Conservation (phyloP, 306 rosid species). For the Dalbergia cochinchinensis region DNA sequence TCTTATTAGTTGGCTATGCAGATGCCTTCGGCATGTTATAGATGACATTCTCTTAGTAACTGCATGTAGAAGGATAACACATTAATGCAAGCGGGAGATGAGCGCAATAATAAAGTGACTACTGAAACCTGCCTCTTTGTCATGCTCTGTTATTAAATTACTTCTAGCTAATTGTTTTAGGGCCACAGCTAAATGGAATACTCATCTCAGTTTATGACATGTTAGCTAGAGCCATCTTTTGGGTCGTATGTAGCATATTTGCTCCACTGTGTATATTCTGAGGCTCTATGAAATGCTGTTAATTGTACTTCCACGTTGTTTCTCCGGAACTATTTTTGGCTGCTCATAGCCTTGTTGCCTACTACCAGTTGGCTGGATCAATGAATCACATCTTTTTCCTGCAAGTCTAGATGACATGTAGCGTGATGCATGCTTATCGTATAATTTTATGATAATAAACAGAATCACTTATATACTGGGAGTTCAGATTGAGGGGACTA, state of each 20-base stretch:
- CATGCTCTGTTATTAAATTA: not conserved
- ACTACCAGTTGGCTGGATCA: not conserved
- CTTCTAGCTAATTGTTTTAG: not conserved
- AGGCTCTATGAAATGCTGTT: slow-evolving; percentile 33
- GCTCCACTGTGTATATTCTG: slow-evolving; percentile 1
- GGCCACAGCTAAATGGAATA: not conserved
- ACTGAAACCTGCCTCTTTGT: slow-evolving; percentile 11
- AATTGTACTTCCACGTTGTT: not conserved
- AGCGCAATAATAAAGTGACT: slow-evolving; percentile 11
- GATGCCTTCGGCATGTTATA: slow-evolving; percentile 18
- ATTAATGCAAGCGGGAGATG: not conserved
- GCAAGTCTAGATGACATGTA: slow-evolving; percentile 26
- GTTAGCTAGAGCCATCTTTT: not conserved
- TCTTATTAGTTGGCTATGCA: slow-evolving; percentile 7
- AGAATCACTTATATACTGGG: slow-evolving; percentile 18
- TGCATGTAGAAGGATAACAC: slow-evolving; percentile 33
- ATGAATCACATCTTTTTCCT: slow-evolving; percentile 34
- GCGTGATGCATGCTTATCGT: slow-evolving; percentile 23
- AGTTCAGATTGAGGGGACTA: not conserved
- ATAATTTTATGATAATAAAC: slow-evolving; percentile 7
- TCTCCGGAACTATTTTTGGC: slow-evolving; percentile 21
- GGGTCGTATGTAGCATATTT: slow-evolving; percentile 19
- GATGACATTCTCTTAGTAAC: slow-evolving; percentile 27
- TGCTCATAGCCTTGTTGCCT: slow-evolving; percentile 32
- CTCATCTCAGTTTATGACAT: slow-evolving; percentile 26